Evolutionary conservation across 768 basidiomycete species (phyloP).

Genomic region (Glaciozyma antarctica): DNA sequence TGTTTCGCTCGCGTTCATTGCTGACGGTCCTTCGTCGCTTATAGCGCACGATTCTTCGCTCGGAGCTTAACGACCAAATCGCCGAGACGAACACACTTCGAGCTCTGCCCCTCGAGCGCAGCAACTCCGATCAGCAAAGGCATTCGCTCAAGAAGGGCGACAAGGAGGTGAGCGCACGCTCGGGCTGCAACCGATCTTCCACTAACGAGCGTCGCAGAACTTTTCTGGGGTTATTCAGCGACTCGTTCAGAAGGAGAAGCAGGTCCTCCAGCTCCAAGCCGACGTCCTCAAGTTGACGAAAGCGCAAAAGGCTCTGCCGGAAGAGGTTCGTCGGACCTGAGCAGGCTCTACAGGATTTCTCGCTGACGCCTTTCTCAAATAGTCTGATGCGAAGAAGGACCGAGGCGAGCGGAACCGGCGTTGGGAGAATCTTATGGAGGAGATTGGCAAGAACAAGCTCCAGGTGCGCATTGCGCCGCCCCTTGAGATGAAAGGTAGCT

Average conservation of each 20-base stretch:
- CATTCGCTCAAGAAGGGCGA: conserved; percentile 35
- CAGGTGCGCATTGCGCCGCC: conserved; percentile 46
- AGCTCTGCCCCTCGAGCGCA: conserved; percentile 44
- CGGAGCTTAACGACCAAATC: conserved; percentile 54
- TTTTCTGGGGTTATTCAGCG: conserved; percentile 68
- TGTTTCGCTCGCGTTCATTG: not conserved
- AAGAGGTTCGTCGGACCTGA: conserved; percentile 45
- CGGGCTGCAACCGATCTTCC: not conserved
- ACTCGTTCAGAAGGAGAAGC: conserved; percentile 73
- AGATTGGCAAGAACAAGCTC: conserved; percentile 59
- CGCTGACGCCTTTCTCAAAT: conserved; percentile 42
- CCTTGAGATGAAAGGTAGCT: not conserved
- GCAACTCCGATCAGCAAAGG: not conserved
- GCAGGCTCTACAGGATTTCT: not conserved
- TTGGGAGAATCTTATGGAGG: conserved; percentile 62
- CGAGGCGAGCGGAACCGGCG: conserved; percentile 53
- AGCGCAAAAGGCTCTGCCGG: conserved; percentile 51
- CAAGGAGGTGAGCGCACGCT: conserved; percentile 48
- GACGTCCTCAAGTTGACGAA: conserved; percentile 58
- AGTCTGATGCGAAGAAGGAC: conserved; percentile 64
- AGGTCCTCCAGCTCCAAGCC: conserved; percentile 61
- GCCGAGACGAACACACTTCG: conserved; percentile 60
- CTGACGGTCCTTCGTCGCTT: not conserved
- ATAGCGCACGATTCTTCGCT: conserved; percentile 49
- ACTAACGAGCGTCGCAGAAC: conserved; percentile 42